A percentile compares a stretch with the other conserved stretches of the same genome.
Evolutionary conservation across 2,329 filamentous ascomycete genomes (phyloP).

Genomic region (Cadophora gregata): DNA sequence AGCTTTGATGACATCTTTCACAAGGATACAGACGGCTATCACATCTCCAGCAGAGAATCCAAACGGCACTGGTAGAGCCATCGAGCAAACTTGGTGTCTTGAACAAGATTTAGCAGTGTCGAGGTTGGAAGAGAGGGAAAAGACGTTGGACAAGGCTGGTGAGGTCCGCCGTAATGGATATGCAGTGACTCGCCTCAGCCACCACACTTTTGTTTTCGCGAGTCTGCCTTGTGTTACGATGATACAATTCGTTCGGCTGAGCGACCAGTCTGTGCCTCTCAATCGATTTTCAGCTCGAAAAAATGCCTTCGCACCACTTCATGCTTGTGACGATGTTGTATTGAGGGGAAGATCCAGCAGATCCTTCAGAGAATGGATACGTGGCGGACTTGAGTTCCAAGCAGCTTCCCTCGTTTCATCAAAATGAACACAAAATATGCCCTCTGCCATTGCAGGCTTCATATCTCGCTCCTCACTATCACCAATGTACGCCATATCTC

Average conservation of each 20-base stretch:
- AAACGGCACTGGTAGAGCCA: background rate
- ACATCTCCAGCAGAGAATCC: background rate
- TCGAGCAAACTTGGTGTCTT: background rate
- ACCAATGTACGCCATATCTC: background rate
- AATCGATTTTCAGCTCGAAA: background rate
- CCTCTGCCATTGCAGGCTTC: background rate
- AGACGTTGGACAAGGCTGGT: background rate
- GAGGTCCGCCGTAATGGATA: background rate
- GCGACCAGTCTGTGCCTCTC: background rate
- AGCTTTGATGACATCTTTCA: constrained; percentile 28
- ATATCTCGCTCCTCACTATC: background rate
- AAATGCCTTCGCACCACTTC: background rate
- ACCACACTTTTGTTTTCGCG: background rate
- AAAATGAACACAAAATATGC: background rate
- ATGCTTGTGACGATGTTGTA: background rate
- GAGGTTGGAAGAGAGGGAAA: background rate
- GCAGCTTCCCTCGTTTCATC: background rate
- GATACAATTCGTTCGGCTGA: background rate
- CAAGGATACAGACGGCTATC: background rate
- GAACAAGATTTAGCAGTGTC: background rate
- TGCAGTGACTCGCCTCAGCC: background rate
- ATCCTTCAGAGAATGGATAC: background rate
- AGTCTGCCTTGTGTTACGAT: background rate
- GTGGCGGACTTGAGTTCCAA: background rate
- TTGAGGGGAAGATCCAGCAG: background rate